Percentiles rank a stretch among this genome's conserved stretches.
Evolutionary conservation across 805 yeast genomes (phyloP).

Genomic region (Spathaspora sp.): DNA sequence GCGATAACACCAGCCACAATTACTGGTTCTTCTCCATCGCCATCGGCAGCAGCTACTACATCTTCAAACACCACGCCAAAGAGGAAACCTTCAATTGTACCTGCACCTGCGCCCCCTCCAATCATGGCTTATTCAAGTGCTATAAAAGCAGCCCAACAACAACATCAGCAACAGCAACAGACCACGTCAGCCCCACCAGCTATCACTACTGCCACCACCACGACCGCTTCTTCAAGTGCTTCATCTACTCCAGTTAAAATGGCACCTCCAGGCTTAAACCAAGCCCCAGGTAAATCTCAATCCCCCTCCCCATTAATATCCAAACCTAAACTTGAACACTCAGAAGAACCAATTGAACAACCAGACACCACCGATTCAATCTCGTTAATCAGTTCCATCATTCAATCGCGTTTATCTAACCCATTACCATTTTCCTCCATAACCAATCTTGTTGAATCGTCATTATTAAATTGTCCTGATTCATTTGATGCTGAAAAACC

Average conservation of each 20-base stretch:
- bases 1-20: conserved; percentile 9
- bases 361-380: conserved; percentile 8
- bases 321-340: conserved; percentile 3
- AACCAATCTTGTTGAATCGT: conserved; percentile 62
- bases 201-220: conserved; percentile 8
- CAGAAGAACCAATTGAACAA: conserved; percentile 11
- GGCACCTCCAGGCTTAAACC: conserved; percentile 18
- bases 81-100: conserved; percentile 13
- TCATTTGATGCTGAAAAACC: conserved; percentile 88
- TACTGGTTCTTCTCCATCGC: not conserved
- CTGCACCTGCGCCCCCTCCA: conserved; percentile 23
- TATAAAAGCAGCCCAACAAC: conserved; percentile 20
- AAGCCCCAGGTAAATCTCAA: conserved; percentile 16
- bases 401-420: conserved; percentile 42
- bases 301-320: conserved; percentile 21
- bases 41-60: conserved; percentile 10
- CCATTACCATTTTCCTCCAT: conserved; percentile 56
- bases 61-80: conserved; percentile 11
- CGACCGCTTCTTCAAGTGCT: conserved; percentile 8
- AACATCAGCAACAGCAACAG: not conserved
- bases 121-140: conserved; percentile 20
- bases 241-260: conserved; percentile 4
- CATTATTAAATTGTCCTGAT: conserved; percentile 88
- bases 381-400: conserved; percentile 15
- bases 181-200: conserved; percentile 8